Base-by-base conservation (phyloP, 1,284 basidiomycete genomes). In the Singerocomus rubriflavus region DNA sequence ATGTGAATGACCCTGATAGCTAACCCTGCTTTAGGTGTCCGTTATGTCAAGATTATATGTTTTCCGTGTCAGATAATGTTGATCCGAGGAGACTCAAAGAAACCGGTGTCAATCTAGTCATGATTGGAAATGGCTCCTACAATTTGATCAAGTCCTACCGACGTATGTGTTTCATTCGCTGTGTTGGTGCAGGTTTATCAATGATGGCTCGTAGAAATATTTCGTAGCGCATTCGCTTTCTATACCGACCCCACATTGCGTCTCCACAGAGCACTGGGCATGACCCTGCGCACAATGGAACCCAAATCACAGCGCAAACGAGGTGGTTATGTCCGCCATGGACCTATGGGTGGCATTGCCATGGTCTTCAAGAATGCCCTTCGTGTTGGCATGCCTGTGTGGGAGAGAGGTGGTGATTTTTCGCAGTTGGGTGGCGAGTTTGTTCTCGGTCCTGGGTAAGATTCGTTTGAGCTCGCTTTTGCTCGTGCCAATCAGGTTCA, bases 361-460 rank as follows among this genome's bases (percentile, higher is more conserved):
- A 82, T 82, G 72, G 84, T 89, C 21, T 77, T 88, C 36, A 71
- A 79, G 55, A 80, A 86, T 53, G 84, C 85, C 8, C 61, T 89
- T 38, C 78, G 78, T 47, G 77, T 80, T 13, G 79, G 86, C 32
- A 84, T 92, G 81, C 88, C 90, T 0, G 73, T 93, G 10, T 86
- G 83, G 80, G 84, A 85, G 67, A 82, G 81, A 49, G 88, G 87
- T 1, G 92, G 92, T 0, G 85, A 92, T 61, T 72, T 82, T 40
- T 69, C 75, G 44, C 88, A 93, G 67, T 77, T 95, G 29, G 93
- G 93, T 14, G 93, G 93, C 25, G 93, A 95, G 71, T 94, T 95
- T 63, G 79, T 95, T 26, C 78, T 96, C 46, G 88, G 88, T 25
- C 88, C 88, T 41, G 84, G 82, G 83, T 85, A 51, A 62, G 79